These are phyloP conservation scores for Fonsecaea pedrosoi DNA, from an alignment of 2,329 filamentous ascomycete genomes.

Conservation along the genomic window DNA sequence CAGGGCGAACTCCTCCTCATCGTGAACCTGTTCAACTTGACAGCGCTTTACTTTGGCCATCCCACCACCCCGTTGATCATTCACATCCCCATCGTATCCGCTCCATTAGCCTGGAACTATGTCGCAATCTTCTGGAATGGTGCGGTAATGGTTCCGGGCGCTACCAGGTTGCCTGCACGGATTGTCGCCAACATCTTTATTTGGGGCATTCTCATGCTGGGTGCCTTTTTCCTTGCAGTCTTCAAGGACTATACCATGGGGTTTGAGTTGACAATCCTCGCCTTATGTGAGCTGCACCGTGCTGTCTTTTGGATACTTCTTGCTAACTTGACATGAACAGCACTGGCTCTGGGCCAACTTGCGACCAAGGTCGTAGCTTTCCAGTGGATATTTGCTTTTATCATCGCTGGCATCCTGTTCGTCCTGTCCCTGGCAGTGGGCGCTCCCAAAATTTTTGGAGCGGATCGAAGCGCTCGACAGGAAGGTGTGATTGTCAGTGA, in stretches of 20 bases:
- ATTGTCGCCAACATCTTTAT: conserved; percentile 87
- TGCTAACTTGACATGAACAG: conserved; percentile 44
- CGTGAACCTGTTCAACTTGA: conserved; percentile 82
- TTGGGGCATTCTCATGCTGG: conserved; percentile 80
- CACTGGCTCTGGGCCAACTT: conserved; percentile 79
- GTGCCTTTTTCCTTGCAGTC: conserved; percentile 73
- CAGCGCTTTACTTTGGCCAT: conserved; percentile 80
- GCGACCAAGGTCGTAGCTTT: conserved; percentile 74
- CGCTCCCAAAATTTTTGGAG: conserved; percentile 68
- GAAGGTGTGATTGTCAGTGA: conserved; percentile 53
- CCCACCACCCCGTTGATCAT: conserved; percentile 73
- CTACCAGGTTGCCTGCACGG: conserved; percentile 68
- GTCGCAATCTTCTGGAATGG: conserved; percentile 89
- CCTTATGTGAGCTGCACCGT: conserved; percentile 62
- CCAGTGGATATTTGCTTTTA: conserved; percentile 92
- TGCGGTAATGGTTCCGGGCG: conserved; percentile 71
- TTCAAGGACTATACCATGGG: conserved; percentile 82
- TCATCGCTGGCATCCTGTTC: conserved; percentile 78
- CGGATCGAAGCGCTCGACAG: conserved; percentile 59
- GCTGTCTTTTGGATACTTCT: background rate
- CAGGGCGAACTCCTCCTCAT: conserved; percentile 77
- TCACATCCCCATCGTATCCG: conserved; percentile 76
- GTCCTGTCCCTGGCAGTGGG: conserved; percentile 70
- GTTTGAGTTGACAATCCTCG: conserved; percentile 75
- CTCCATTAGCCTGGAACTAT: conserved; percentile 84